Evolutionary conservation across 2,329 filamentous ascomycete genomes (phyloP).

Genomic region (Ceratocystis cacaofunesta): DNA sequence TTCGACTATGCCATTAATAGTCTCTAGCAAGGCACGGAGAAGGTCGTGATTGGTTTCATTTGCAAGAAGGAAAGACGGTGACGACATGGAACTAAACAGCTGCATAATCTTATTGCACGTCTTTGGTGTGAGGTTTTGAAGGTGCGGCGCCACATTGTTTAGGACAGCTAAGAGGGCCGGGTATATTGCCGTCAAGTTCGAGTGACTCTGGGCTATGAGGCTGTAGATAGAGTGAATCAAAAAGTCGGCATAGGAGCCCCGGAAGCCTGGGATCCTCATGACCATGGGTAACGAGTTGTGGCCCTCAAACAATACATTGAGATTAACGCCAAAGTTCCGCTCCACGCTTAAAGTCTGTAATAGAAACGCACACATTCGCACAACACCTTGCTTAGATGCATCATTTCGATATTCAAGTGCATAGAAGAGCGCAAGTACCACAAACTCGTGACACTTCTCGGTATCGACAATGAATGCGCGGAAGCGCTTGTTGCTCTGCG

Average conservation of each 20-base stretch:
- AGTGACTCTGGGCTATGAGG: conserved; percentile 81
- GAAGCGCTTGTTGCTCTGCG: conserved; percentile 96
- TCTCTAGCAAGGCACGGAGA: conserved; percentile 68
- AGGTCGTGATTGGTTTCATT: conserved; percentile 83
- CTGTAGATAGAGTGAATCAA: conserved; percentile 89
- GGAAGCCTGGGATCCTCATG: conserved; percentile 72
- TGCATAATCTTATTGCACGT: conserved; percentile 74
- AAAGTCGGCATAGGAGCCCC: conserved; percentile 84
- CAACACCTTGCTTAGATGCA: conserved; percentile 73
- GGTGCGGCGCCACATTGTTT: conserved; percentile 79
- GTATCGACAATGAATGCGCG: conserved; percentile 95
- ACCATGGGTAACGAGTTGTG: conserved; percentile 74
- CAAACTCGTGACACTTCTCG: conserved; percentile 80
- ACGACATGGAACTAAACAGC: conserved; percentile 81
- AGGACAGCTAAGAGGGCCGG: conserved; percentile 83
- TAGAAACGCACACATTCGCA: conserved; percentile 95
- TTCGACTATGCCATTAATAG: conserved; percentile 78
- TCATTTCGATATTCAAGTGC: conserved; percentile 80
- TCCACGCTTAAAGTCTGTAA: conserved; percentile 91
- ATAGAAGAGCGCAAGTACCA: conserved; percentile 82
- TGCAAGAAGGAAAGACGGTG: conserved; percentile 77
- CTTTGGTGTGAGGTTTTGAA: conserved; percentile 58
- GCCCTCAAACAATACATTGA: conserved; percentile 78
- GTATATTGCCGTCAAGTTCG: conserved; percentile 79
- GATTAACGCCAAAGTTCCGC: conserved; percentile 70